Conservation (phyloP, 2,329 filamentous ascomycete genomes). For the Colletotrichum caudatum region DNA sequence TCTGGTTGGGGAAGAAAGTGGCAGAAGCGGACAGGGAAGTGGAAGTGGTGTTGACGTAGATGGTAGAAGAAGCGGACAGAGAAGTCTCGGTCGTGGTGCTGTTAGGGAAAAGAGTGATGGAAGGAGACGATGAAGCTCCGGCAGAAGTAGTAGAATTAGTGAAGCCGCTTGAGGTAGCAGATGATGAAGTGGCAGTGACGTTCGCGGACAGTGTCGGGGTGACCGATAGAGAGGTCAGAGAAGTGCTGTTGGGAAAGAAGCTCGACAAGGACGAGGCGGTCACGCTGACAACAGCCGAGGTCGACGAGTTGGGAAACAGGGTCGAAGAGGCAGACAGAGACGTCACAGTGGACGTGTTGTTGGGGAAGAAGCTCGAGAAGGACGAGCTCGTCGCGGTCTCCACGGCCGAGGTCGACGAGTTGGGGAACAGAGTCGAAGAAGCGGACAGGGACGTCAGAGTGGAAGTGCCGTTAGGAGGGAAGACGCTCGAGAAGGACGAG, state of each 20-base stretch:
- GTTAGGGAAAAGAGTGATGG: slow-evolving; percentile 20
- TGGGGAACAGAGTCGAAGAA: slow-evolving; percentile 6
- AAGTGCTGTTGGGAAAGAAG: background rate
- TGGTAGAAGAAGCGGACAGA: background rate
- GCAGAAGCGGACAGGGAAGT: background rate
- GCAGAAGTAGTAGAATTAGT: background rate
- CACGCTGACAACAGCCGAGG: background rate
- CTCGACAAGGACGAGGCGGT: slow-evolving; percentile 10
- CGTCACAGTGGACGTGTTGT: background rate
- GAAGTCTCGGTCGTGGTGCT: slow-evolving; percentile 1
- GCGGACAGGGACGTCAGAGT: background rate
- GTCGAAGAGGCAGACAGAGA: background rate
- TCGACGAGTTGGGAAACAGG: slow-evolving; percentile 11
- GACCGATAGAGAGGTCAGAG: background rate
- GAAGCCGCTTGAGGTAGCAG: background rate
- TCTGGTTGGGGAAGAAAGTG: slow-evolving; percentile 19
- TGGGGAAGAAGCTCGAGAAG: slow-evolving; percentile 2
- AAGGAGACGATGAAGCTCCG: background rate
- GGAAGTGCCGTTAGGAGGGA: slow-evolving; percentile 8
- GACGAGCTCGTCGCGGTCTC: slow-evolving; percentile 5
- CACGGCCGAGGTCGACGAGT: background rate
- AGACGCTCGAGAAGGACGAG: slow-evolving; percentile 12
- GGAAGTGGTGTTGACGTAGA: slow-evolving; percentile 6
- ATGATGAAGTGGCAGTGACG: background rate
- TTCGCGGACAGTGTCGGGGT: background rate